A percentile compares a stretch with the other conserved stretches of the same genome.
Evolutionary conservation across 345 rosid genomes (phyloP).

Genomic region (Syzygium jambos): DNA sequence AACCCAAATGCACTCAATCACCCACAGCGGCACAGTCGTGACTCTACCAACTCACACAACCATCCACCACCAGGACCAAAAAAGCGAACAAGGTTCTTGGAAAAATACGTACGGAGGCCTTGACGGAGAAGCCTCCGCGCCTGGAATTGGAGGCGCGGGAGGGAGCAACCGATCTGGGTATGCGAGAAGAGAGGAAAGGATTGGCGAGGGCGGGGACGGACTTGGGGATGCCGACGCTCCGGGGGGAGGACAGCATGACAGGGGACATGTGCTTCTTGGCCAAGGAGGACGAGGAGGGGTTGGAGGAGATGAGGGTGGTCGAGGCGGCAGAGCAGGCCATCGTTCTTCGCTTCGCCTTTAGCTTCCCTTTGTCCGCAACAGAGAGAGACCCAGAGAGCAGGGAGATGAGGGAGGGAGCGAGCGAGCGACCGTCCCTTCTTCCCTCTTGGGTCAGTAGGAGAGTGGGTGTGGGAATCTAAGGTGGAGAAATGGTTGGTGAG

Average conservation of each 20-base stretch:
- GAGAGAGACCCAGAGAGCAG: not conserved
- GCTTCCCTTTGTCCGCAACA: not conserved
- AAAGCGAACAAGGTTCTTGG: not conserved
- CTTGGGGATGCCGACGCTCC: slow-evolving; percentile 28
- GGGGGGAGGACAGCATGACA: slow-evolving; percentile 17
- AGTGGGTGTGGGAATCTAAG: slow-evolving; percentile 9
- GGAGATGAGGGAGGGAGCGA: not conserved
- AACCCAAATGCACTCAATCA: not conserved
- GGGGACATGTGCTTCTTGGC: slow-evolving; percentile 25
- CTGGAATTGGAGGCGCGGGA: slow-evolving; percentile 27
- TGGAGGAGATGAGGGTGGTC: slow-evolving; percentile 45
- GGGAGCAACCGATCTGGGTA: slow-evolving; percentile 32
- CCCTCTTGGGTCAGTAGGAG: not conserved
- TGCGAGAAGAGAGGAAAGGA: slow-evolving; percentile 37
- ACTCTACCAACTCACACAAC: not conserved
- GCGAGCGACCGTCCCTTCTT: not conserved
- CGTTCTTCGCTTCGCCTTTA: not conserved
- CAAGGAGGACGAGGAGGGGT: slow-evolving; percentile 21
- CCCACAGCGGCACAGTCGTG: not conserved
- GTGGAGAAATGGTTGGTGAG: slow-evolving; percentile 15
- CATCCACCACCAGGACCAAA: not conserved
- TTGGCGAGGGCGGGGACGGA: slow-evolving; percentile 33
- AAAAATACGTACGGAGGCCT: slow-evolving; percentile 39
- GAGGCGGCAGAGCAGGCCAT: slow-evolving; percentile 77
- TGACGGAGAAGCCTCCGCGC: slow-evolving; percentile 46